phyloP scores from a whole-genome alignment of 2,329 filamentous ascomycete genomes.

The Fusarium brachygibbosum region DNA sequence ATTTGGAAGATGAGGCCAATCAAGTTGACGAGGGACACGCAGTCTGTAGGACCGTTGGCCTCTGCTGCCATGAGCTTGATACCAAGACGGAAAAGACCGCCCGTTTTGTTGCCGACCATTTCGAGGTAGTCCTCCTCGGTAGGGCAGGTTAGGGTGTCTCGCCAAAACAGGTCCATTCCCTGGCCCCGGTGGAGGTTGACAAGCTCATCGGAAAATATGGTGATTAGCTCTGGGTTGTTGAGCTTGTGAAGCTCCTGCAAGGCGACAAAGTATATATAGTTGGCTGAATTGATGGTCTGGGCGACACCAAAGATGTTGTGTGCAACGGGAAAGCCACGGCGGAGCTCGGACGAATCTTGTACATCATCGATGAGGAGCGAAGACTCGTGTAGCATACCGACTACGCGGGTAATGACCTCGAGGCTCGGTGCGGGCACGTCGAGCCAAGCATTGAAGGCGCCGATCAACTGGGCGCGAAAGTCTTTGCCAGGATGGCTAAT shows the following conservation, averaged over 20 bases:
- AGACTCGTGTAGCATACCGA: slow-evolving; percentile 88
- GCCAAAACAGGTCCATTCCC: slow-evolving; percentile 93
- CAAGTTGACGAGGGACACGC: slow-evolving; percentile 85
- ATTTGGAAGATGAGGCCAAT: slow-evolving; percentile 92
- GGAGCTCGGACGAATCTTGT: slow-evolving; percentile 82
- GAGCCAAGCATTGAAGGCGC: slow-evolving; percentile 84
- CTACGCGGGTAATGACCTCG: slow-evolving; percentile 80
- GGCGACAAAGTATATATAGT: slow-evolving; percentile 88
- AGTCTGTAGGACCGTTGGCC: slow-evolving; percentile 70
- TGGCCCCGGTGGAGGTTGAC: slow-evolving; percentile 88
- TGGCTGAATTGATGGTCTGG: slow-evolving; percentile 91
- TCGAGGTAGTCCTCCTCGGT: slow-evolving; percentile 92
- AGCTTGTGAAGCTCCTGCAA: slow-evolving; percentile 81
- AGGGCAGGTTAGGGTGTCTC: slow-evolving; percentile 85
- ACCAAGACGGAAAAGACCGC: slow-evolving; percentile 85
- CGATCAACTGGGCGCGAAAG: slow-evolving; percentile 83
- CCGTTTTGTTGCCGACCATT: slow-evolving; percentile 93
- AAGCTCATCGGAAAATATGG: slow-evolving; percentile 85
- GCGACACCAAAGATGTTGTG: slow-evolving; percentile 87
- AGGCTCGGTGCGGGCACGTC: slow-evolving; percentile 78
- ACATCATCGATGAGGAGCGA: slow-evolving; percentile 90
- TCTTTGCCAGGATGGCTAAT: slow-evolving; percentile 85
- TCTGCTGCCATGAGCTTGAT: slow-evolving; percentile 92
- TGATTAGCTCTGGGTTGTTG: slow-evolving; percentile 74
- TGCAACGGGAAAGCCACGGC: slow-evolving; percentile 84